These are phyloP conservation scores for Akanthomyces uredinophilus DNA, from an alignment of 2,329 filamentous ascomycete species.

Conservation along the genomic window DNA sequence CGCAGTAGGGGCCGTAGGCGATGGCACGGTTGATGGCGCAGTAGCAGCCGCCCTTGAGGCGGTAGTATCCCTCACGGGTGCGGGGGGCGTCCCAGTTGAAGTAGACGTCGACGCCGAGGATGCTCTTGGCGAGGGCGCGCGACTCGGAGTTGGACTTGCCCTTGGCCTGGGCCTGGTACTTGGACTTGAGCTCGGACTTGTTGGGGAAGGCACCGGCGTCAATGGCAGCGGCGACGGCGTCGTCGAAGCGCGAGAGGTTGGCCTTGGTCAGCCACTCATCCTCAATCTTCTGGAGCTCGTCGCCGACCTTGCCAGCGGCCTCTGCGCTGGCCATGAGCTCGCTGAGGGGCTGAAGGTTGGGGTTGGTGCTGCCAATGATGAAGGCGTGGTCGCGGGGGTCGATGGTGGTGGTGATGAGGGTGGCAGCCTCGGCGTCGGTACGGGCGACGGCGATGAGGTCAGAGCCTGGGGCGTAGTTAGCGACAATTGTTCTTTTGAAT, in stretches of 20 bases:
- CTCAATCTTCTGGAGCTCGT: slow-evolving; percentile 83
- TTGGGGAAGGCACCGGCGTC: slow-evolving; percentile 60
- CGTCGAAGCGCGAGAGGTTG: slow-evolving; percentile 80
- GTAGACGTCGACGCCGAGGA: slow-evolving; percentile 76
- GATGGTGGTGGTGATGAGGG: slow-evolving; percentile 93
- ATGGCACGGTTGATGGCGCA: slow-evolving; percentile 87
- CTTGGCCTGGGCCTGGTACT: slow-evolving; percentile 64
- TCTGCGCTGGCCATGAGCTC: slow-evolving; percentile 90
- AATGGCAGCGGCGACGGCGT: slow-evolving; percentile 82
- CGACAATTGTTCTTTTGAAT: not conserved
- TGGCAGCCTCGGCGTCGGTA: slow-evolving; percentile 96
- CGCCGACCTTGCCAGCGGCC: slow-evolving; percentile 71
- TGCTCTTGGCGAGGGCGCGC: slow-evolving; percentile 67
- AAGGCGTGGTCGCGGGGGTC: slow-evolving; percentile 93
- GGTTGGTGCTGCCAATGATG: slow-evolving; percentile 86
- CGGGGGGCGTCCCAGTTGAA: slow-evolving; percentile 95
- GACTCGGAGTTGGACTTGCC: slow-evolving; percentile 85
- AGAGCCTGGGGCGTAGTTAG: slow-evolving; percentile 44
- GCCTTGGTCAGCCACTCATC: slow-evolving; percentile 80
- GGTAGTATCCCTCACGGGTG: slow-evolving; percentile 92
- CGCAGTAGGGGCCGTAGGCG: slow-evolving; percentile 87
- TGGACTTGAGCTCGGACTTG: slow-evolving; percentile 60
- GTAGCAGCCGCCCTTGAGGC: slow-evolving; percentile 84
- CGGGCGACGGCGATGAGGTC: slow-evolving; percentile 89
- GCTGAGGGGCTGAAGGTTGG: slow-evolving; percentile 73